Base-by-base conservation (phyloP, 371 early-diverging fungal genomes). In the Mucor lusitanicus region DNA sequence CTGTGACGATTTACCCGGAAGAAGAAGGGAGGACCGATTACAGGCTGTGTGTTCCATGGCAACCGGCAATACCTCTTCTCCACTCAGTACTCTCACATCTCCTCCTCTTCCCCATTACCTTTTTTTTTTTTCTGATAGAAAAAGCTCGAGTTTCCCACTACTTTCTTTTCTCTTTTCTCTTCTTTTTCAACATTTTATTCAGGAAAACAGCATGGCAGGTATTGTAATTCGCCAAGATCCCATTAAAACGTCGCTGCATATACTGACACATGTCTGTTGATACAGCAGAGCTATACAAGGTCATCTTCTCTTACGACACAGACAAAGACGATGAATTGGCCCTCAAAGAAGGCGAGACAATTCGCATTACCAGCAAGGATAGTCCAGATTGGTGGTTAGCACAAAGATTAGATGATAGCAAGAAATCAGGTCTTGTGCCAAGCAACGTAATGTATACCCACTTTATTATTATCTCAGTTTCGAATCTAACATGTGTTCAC, bases 321-420 rank as follows among this genome's bases (percentile, higher is more conserved):
- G 69, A 77, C 59, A 79, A 85, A 66, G 78, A 81, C n/a, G 91
- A 91, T 71, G 91, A 91, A 68, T 32, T 72, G 13, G 82, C 80
- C 59, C 74, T 91, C 11, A 67, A 78, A 53, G 78, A 76, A 6
- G 87, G 87, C 39, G 88, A 90, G 64, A 65, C 81, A 32, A 68
- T 91, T 48, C 73, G 64, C 6, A 84, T 91, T 28, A 76, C 75
- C 17, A 85, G 84, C 65, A 74, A 75, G 39, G 81, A 81, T 37
- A 82, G 84, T 69, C 69, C 78, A 13, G 79, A 80, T 59, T 90
- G 91, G 91, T 90, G 91, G 91, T 69, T 83, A 15, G 90, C 89
- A 3, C 76, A 81, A 62, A 83, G 76, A 67, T 57, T 77, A 35
- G 75, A 73, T 21, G 75, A 80, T 32, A 74, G 74, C 42, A 67